Evolutionary conservation across 768 basidiomycete species (phyloP), one percentile per base, ranked within the genome.

Genomic region (Lentinula sp.): DNA sequence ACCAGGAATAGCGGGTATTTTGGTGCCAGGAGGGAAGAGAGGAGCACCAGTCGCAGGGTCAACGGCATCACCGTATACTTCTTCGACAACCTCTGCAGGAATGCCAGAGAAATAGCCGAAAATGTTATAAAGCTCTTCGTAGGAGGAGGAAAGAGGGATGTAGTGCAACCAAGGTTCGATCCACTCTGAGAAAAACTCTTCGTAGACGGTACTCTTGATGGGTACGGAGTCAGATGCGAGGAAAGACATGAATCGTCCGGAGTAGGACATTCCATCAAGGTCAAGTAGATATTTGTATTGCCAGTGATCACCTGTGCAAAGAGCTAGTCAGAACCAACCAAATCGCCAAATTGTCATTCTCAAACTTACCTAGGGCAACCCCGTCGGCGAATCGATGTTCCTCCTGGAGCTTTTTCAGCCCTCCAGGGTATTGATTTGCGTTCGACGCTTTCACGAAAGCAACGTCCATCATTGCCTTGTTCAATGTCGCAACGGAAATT

Each of bases 61-160:
- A 18, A 15, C 28, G 40, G 21, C 15, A 37, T 56, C n/a, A 2
- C 46, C 55, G 21, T 42, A 56, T 3, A 56, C 40, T 28, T 37
- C 23, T n/a, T 56, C 55, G 13, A 56, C 32, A 18, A 86, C 83
- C 3, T 86, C 76, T 10, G 78, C 69, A 0, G 91, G 80, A 1
- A 91, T 84, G 0, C 96, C 95, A 0, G 92, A 93, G 77, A 98
- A 98, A 78, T 88, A 99, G 2, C 93, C 83, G 67, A 92, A 85
- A 59, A 98, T 83, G 70, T 98, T 95, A 77, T 98, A 97, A 53
- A 99, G 85, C 73, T 99, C 96, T 48, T 81, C 75, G 73, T 98
- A 98, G 3, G 86, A 80, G 43, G 88, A 80, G 0, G 94, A 94
- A 37, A 99, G 74, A 0, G 96, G 96, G 65, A 99, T 95, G 70